Percentiles rank a stretch among this genome's conserved stretches.
Evolutionary conservation across 225 moss, liverwort and hornwort species (phyloP).

Genomic region (Neckera pumila): DNA sequence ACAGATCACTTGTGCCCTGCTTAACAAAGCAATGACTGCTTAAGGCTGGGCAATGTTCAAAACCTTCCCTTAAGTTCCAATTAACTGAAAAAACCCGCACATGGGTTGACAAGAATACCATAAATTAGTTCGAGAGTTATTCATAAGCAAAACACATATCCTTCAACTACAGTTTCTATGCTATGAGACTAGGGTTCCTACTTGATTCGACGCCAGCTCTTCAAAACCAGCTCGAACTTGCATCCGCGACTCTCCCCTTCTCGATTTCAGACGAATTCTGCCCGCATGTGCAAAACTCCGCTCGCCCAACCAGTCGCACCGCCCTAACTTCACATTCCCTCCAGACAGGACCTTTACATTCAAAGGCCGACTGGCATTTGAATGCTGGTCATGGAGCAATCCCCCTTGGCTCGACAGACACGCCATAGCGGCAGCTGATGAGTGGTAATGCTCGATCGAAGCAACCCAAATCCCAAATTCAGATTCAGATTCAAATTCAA

Average conservation of each 20-base stretch:
- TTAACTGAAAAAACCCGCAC: neutral
- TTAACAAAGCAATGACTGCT: neutral
- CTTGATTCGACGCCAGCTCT: constrained; percentile 38
- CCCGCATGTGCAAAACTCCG: neutral
- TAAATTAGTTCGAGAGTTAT: neutral
- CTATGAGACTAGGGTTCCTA: neutral
- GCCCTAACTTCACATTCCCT: neutral
- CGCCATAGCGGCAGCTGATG: neutral
- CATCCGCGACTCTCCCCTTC: neutral
- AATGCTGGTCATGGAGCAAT: constrained; percentile 1
- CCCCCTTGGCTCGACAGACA: neutral
- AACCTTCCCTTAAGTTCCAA: neutral
- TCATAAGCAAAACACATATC: neutral
- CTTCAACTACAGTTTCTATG: neutral
- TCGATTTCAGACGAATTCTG: neutral
- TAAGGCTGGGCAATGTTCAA: neutral
- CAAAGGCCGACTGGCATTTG: neutral
- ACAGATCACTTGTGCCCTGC: neutral
- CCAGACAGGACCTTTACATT: neutral
- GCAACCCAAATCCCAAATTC: neutral
- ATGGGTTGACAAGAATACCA: neutral
- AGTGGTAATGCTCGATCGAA: neutral
- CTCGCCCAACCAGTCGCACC: constrained; percentile 12
- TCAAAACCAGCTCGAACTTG: constrained; percentile 36
- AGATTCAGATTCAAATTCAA: too few species aligned